Percentiles rank a stretch among this genome's conserved stretches.
Evolutionary conservation across 176 grass and related monocot genomes (phyloP).

Genomic region (Neostapfia colusana): DNA sequence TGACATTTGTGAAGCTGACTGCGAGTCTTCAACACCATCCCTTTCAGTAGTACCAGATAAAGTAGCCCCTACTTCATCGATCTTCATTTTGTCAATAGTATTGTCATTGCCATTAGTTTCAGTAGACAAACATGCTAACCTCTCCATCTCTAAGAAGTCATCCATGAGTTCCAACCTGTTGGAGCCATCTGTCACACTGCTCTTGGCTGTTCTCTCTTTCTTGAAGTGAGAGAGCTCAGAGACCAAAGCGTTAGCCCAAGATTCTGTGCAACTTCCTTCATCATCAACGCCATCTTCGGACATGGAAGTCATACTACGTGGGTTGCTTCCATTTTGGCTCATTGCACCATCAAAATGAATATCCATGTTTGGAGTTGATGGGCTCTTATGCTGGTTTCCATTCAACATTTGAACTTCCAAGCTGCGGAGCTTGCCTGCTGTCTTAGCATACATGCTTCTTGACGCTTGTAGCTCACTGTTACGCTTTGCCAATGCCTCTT

Average conservation of each 20-base stretch:
- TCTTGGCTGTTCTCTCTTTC: conserved; percentile 73
- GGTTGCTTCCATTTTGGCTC: conserved; percentile 86
- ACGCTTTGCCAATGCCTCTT: conserved; percentile 88
- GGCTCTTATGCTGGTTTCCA: conserved; percentile 61
- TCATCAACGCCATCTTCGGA: conserved; percentile 98
- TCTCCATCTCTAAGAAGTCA: conserved; percentile 99
- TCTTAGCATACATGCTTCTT: conserved; percentile 89
- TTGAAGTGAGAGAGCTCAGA: conserved; percentile 87
- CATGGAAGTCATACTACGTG: conserved; percentile 94
- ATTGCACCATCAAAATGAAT: conserved; percentile 64
- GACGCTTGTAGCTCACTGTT: conserved; percentile 88
- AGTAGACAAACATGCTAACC: conserved; percentile 67
- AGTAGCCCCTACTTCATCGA: conserved; percentile 51
- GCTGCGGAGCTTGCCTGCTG: conserved; percentile 70
- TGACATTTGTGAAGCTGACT: conserved; percentile 30
- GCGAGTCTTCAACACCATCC: conserved; percentile 45
- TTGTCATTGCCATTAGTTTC: conserved; percentile 54
- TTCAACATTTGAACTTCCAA: conserved; percentile 77
- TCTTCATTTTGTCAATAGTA: conserved; percentile 59
- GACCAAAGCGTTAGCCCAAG: conserved; percentile 79
- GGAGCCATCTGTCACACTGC: conserved; percentile 56
- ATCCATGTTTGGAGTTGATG: conserved; percentile 65
- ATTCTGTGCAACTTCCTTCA: conserved; percentile 81
- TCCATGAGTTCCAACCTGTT: conserved; percentile 90
- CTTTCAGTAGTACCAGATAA: conserved; percentile 46